Percentiles rank a stretch among this genome's conserved stretches.
phyloP scores from a whole-genome alignment of 2,329 filamentous ascomycete genomes.

The Calonectria montana region DNA sequence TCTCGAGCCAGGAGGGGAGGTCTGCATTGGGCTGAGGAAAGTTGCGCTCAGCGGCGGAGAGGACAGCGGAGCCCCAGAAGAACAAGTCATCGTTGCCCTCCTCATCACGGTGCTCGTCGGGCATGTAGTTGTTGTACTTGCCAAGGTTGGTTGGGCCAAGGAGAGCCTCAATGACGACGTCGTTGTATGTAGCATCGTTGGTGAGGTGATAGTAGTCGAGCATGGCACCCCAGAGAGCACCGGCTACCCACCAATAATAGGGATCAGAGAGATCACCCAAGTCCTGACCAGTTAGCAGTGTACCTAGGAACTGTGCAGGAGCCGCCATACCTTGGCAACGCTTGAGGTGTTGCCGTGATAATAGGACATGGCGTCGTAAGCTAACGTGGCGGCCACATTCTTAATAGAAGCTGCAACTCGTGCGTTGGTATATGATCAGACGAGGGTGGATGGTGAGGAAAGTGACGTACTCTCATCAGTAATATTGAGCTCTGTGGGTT shows the following conservation, averaged over 20 bases:
- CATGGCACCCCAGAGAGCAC: conserved; percentile 75
- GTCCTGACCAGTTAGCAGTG: conserved; percentile 49
- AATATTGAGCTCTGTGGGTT: conserved; percentile 26
- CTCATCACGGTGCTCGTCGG: conserved; percentile 64
- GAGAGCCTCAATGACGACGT: conserved; percentile 68
- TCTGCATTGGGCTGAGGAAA: conserved; percentile 70
- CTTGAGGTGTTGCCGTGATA: conserved; percentile 72
- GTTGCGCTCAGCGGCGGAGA: conserved; percentile 76
- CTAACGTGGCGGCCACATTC: conserved; percentile 69
- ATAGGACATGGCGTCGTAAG: conserved; percentile 70
- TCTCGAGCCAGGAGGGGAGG: conserved; percentile 72
- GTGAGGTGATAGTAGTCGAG: conserved; percentile 78
- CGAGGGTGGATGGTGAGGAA: neutral
- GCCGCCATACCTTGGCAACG: conserved; percentile 53
- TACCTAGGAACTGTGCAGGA: neutral
- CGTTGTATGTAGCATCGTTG: conserved; percentile 70
- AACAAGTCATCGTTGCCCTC: conserved; percentile 82
- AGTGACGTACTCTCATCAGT: conserved; percentile 29
- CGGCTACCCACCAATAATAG: conserved; percentile 77
- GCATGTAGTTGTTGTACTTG: conserved; percentile 69
- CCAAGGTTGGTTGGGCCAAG: conserved; percentile 67
- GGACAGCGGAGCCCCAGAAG: conserved; percentile 77
- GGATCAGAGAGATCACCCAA: conserved; percentile 73
- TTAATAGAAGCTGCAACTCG: conserved; percentile 66
- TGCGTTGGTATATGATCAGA: conserved; percentile 17